A percentile compares a stretch with the other conserved stretches of the same genome.
Conservation (phyloP, 257 asterid genomes). For the Solanum pennellii region DNA sequence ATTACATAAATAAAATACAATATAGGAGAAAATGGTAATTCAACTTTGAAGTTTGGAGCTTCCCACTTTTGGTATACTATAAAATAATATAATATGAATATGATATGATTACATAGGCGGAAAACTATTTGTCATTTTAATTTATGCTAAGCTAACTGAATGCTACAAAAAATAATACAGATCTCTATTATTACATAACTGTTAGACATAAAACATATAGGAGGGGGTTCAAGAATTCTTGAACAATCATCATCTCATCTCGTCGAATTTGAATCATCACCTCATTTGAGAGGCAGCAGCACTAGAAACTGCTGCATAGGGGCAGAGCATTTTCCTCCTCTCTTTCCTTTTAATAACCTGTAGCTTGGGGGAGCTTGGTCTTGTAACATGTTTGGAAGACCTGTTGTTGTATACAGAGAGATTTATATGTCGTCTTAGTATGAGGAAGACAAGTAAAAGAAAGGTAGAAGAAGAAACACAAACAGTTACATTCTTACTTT, state of each 20-base stretch:
- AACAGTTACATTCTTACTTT: slow-evolving; percentile 10
- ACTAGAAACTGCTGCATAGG: slow-evolving; percentile 21
- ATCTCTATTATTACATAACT: not conserved
- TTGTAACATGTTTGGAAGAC: slow-evolving; percentile 57
- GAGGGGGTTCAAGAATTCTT: slow-evolving; percentile 38
- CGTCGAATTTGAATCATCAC: slow-evolving; percentile 11
- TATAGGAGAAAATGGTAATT: too few species aligned
- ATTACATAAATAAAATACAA: too few species aligned
- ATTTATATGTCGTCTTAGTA: not conserved
- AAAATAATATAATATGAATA: too few species aligned
- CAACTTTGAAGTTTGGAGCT: too few species aligned
- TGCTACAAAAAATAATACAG: not conserved
- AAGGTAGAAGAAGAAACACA: not conserved
- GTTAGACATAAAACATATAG: not conserved
- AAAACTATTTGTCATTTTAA: not conserved
- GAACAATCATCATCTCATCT: slow-evolving; percentile 11
- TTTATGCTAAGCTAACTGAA: not conserved
- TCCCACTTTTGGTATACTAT: too few species aligned
- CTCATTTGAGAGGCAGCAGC: slow-evolving; percentile 67
- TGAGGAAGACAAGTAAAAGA: not conserved
- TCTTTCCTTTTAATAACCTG: slow-evolving; percentile 43
- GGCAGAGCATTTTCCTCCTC: slow-evolving; percentile 30
- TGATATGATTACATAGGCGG: not conserved
- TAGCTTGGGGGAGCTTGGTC: slow-evolving; percentile 72
- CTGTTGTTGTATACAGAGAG: slow-evolving; percentile 23